These are phyloP conservation scores for Annona squamosa DNA, from an alignment of 164 flowering plant genomes.

Conservation along the genomic window DNA sequence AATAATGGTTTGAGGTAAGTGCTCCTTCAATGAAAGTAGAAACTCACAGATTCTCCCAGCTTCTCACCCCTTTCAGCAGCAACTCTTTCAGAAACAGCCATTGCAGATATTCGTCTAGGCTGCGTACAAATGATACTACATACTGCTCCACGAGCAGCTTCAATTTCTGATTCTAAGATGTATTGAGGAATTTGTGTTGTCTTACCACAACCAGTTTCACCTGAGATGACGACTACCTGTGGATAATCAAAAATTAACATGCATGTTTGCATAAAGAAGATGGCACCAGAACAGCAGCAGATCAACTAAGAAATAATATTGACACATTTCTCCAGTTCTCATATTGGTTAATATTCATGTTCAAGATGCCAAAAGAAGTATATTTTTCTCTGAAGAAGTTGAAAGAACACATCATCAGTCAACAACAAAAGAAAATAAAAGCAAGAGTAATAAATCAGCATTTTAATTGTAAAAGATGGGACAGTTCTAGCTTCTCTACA, in stretches of 20 bases:
- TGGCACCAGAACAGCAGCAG: background rate
- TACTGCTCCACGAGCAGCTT: constrained; percentile 55
- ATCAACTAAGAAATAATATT: background rate
- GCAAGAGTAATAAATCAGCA: background rate
- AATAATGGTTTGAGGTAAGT: background rate
- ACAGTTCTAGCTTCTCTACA: background rate
- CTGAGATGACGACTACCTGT: constrained; percentile 88
- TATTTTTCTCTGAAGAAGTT: no score
- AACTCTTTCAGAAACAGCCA: constrained; percentile 96
- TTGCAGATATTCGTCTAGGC: constrained; percentile 94
- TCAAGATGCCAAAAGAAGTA: no score
- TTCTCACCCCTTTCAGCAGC: constrained; percentile 90
- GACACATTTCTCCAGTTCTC: no score
- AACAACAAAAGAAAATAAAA: background rate
- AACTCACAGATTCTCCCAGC: constrained; percentile 89
- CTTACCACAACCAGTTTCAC: constrained; percentile 99
- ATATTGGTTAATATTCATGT: no score
- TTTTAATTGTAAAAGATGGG: background rate
- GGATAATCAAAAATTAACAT: constrained; percentile 15
- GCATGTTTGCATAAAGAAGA: background rate
- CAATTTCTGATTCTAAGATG: constrained; percentile 85
- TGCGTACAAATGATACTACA: constrained; percentile 97
- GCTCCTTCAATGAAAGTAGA: background rate
- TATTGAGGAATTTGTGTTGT: constrained; percentile 97
- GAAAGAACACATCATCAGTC: background rate